Percentiles rank a stretch among this genome's conserved stretches.
These are phyloP conservation scores for Garcia nutans DNA, from an alignment of 345 rosid genomes.

Conservation along the genomic window DNA sequence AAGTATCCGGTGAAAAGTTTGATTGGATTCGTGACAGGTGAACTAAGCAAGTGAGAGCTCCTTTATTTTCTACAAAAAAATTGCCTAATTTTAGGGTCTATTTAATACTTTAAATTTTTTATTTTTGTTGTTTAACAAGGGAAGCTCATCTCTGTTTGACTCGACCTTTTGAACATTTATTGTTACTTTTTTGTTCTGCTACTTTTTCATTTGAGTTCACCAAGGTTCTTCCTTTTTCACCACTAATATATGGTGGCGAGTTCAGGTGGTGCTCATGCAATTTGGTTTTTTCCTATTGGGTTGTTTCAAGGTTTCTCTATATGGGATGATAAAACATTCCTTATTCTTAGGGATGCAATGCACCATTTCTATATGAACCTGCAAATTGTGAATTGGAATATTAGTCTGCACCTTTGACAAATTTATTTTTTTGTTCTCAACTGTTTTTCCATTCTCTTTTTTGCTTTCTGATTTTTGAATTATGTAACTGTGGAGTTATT, in stretches of 20 bases:
- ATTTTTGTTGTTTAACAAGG: conserved; percentile 3
- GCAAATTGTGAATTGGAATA: not conserved
- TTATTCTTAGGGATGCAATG: not conserved
- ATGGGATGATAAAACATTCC: not conserved
- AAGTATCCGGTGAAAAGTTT: conserved; percentile 29
- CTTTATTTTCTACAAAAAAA: conserved; percentile 48
- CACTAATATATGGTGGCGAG: not conserved
- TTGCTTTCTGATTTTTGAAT: not conserved
- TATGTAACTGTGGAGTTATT: not conserved
- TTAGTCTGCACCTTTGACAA: not conserved
- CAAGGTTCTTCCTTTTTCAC: not conserved
- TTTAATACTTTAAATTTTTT: not conserved
- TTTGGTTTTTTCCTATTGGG: not conserved
- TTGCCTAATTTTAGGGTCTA: conserved; percentile 23
- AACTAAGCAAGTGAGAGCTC: conserved; percentile 85
- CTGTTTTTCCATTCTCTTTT: not conserved
- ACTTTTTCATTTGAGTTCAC: conserved; percentile 10
- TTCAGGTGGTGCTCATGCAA: not conserved
- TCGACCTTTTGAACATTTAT: not conserved
- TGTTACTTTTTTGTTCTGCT: not conserved
- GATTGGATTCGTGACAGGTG: conserved; percentile 81
- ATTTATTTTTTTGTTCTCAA: not conserved
- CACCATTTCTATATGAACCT: not conserved
- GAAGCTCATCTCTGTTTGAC: not conserved
- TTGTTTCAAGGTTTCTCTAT: not conserved